Evolutionary conservation across 257 asterid species (phyloP).

Genomic region (Leptodermis oblonga): DNA sequence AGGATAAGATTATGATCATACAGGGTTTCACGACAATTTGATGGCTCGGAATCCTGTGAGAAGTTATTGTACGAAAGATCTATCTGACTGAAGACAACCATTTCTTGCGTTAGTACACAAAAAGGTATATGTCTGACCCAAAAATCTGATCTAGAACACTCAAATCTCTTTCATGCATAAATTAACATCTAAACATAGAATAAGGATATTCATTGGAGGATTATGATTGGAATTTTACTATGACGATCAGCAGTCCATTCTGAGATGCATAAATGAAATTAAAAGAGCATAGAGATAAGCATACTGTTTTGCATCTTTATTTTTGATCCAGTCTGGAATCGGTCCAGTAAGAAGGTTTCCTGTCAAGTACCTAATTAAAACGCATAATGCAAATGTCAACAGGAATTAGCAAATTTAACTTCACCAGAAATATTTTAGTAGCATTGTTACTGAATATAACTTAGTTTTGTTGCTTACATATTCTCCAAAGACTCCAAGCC

Average conservation of each 20-base stretch:
- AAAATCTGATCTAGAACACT: too few species aligned
- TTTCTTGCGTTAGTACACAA: background rate
- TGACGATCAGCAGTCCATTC: too few species aligned
- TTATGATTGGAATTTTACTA: too few species aligned
- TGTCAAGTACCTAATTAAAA: slow-evolving; percentile 39
- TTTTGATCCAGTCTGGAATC: slow-evolving; percentile 37
- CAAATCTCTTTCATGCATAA: too few species aligned
- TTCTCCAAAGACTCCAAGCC: slow-evolving; percentile 15
- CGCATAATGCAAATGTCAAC: background rate
- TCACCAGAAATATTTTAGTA: background rate
- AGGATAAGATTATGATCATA: slow-evolving; percentile 20
- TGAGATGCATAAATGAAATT: too few species aligned
- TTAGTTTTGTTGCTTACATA: slow-evolving; percentile 30
- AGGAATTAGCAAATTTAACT: background rate
- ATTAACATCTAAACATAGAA: too few species aligned
- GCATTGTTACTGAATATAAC: too few species aligned
- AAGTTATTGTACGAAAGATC: slow-evolving; percentile 64
- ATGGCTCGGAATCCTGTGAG: slow-evolving; percentile 28
- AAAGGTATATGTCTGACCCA: too few species aligned
- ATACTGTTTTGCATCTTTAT: slow-evolving; percentile 26
- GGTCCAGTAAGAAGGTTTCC: slow-evolving; percentile 46
- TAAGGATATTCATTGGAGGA: too few species aligned
- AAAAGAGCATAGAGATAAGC: slow-evolving; percentile 10
- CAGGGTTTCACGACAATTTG: slow-evolving; percentile 43
- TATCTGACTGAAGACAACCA: slow-evolving; percentile 30